Base-by-base conservation (phyloP, 148 eudicot genomes). In the Selenicereus undatus region DNA sequence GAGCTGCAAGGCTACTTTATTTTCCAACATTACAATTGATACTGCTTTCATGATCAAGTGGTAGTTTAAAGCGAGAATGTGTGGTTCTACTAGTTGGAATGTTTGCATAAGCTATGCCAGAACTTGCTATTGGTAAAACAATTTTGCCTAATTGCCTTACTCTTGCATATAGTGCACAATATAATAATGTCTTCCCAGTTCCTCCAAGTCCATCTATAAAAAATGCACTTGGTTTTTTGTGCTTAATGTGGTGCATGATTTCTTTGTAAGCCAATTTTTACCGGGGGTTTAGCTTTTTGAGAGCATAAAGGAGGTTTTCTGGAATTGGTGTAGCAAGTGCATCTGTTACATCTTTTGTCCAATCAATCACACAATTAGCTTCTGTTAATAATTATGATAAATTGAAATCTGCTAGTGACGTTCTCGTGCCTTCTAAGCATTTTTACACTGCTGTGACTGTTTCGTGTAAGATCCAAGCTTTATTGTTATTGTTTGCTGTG, bases 121-220 rank as follows among this genome's bases (percentile, higher is more conserved):
- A n/a, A n/a, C n/a, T n/a, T n/a, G n/a, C n/a, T n/a, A n/a, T n/a
- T n/a, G n/a, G n/a, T n/a, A n/a, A n/a, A n/a, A n/a, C n/a, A n/a
- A n/a, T n/a, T n/a, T n/a, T n/a, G n/a, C n/a, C n/a, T n/a, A n/a
- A n/a, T n/a, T n/a, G n/a, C n/a, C n/a, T n/a, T n/a, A n/a, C n/a
- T n/a, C n/a, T n/a, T n/a, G n/a, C n/a, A 52, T 75, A 75, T 30
- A 75, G 20, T 3, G 78, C 65, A 75, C 13, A 48, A 18, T 75
- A 75, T n/a, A 75, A 45, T 0, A 50, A 27, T 4, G 66, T 54
- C 35, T 50, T 50, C 42, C n/a, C 42, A 27, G 72, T 68, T 10
- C 72, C 72, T 29, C 72, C 39, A 26, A 35, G 39, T 3, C 72
- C 72, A 68, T 68, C 43, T 5, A 52, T 30, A 36, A 30, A 75